Conservation (phyloP, 2,329 filamentous ascomycete species). For the Monosporascus sp. region DNA sequence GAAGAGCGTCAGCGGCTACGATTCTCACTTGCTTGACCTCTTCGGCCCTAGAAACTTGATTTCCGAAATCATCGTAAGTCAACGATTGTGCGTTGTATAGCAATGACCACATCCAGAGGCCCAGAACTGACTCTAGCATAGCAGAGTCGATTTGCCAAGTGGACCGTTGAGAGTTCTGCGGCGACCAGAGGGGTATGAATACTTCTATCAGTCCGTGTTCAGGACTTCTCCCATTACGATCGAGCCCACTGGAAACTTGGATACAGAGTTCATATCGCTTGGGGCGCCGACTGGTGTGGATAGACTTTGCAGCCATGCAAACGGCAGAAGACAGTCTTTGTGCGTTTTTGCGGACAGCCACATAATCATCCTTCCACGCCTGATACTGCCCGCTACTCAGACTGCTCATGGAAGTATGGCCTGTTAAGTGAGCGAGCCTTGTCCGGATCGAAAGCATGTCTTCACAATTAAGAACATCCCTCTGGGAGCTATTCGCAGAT, state of each 20-base stretch:
- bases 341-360: conserved; percentile 7
- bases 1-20: neutral
- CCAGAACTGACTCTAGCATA: conserved; percentile 13
- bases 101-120: conserved; percentile 14
- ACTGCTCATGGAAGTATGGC: neutral
- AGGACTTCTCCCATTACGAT: too few relatives aligned
- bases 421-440: neutral
- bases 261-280: neutral
- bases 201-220: neutral
- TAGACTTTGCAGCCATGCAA: neutral
- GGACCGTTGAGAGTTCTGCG: neutral
- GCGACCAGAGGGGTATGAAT: neutral
- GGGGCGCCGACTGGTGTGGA: neutral
- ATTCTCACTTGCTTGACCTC: neutral
- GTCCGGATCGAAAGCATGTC: neutral
- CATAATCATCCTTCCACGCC: conserved; percentile 7
- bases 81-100: neutral
- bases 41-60: neutral
- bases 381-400: neutral
- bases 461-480: neutral
- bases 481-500: neutral
- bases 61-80: neutral
- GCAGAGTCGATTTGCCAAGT: conserved; percentile 10
- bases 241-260: neutral
- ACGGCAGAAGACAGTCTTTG: neutral